A percentile compares a stretch with the other conserved stretches of the same genome.
phyloP scores from a whole-genome alignment of 331 rosid genomes.

The Arachis monticola region DNA sequence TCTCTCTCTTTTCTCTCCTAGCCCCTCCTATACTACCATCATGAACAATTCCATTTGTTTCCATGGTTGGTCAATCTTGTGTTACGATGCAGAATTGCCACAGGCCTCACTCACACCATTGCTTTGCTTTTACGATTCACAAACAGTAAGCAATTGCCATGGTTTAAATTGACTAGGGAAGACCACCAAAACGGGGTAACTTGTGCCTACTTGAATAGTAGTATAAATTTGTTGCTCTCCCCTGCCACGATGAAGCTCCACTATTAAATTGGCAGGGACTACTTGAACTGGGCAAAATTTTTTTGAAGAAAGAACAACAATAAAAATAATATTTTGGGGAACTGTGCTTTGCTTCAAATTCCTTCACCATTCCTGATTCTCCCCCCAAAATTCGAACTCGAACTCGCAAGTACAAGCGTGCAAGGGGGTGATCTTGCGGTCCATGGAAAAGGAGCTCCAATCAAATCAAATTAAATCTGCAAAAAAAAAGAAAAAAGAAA shows the following conservation, averaged over 20 bases:
- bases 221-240: conserved; percentile 32
- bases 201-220: not conserved
- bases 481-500: not conserved
- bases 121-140: conserved; percentile 20
- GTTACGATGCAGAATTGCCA: conserved; percentile 40
- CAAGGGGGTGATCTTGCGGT: conserved; percentile 44
- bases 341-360: conserved; percentile 40
- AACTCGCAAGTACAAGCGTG: conserved; percentile 27
- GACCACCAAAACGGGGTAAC: conserved; percentile 41
- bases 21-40: conserved; percentile 47
- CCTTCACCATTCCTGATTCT: conserved; percentile 42
- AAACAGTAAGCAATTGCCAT: conserved; percentile 39
- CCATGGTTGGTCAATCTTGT: conserved; percentile 50
- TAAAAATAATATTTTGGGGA: conserved; percentile 30
- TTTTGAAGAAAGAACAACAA: not conserved
- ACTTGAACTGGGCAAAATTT: conserved; percentile 24
- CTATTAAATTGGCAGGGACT: conserved; percentile 12
- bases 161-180: conserved; percentile 32
- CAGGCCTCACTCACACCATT: conserved; percentile 38
- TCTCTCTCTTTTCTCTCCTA: conserved; percentile 49
- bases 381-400: conserved; percentile 35
- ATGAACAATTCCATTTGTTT: conserved; percentile 40
- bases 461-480: conserved; percentile 62
- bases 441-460: conserved; percentile 49
- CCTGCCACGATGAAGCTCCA: conserved; percentile 38